Conservation (phyloP, 1,284 basidiomycete species). For the Rhodotorula sp. region DNA sequence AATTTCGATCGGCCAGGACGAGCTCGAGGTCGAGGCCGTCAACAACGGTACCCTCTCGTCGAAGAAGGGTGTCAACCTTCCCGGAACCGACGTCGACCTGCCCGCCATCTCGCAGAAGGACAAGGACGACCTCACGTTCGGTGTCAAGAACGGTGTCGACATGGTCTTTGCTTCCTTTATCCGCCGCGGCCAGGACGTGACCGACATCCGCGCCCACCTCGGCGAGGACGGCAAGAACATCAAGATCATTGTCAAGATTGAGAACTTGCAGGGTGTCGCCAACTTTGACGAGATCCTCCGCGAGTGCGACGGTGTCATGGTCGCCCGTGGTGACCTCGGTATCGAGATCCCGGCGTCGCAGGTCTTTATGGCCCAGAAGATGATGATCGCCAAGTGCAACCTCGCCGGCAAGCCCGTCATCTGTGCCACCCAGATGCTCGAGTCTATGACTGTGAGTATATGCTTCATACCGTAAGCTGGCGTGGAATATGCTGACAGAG, state of each 20-base stretch:
- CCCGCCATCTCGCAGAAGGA: slow-evolving; percentile 98
- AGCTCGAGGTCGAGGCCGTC: slow-evolving; percentile 72
- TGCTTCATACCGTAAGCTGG: slow-evolving; percentile 49
- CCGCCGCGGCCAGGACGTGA: slow-evolving; percentile 85
- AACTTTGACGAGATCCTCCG: slow-evolving; percentile 97
- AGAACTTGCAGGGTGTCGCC: slow-evolving; percentile 94
- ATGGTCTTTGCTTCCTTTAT: slow-evolving; percentile 99
- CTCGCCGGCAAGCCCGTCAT: slow-evolving; percentile 95
- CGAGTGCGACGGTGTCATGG: slow-evolving; percentile 96
- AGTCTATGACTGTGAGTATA: slow-evolving; percentile 78
- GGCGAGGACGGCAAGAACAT: slow-evolving; percentile 87
- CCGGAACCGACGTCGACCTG: slow-evolving; percentile 96
- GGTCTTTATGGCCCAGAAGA: slow-evolving; percentile 97
- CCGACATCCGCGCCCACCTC: slow-evolving; percentile 83
- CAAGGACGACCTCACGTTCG: slow-evolving; percentile 89
- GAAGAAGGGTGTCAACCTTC: slow-evolving; percentile 98
- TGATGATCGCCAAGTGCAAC: slow-evolving; percentile 99
- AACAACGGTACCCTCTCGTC: slow-evolving; percentile 94
- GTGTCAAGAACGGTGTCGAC: slow-evolving; percentile 96
- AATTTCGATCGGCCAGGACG: slow-evolving; percentile 73
- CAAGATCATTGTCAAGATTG: slow-evolving; percentile 98
- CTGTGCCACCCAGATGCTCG: slow-evolving; percentile 99
- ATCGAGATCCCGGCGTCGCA: slow-evolving; percentile 97
- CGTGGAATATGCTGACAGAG: neutral
- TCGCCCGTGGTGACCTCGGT: slow-evolving; percentile 94